phyloP scores from a whole-genome alignment of 495 filamentous ascomycete species.

The Neurospora intermedia region DNA sequence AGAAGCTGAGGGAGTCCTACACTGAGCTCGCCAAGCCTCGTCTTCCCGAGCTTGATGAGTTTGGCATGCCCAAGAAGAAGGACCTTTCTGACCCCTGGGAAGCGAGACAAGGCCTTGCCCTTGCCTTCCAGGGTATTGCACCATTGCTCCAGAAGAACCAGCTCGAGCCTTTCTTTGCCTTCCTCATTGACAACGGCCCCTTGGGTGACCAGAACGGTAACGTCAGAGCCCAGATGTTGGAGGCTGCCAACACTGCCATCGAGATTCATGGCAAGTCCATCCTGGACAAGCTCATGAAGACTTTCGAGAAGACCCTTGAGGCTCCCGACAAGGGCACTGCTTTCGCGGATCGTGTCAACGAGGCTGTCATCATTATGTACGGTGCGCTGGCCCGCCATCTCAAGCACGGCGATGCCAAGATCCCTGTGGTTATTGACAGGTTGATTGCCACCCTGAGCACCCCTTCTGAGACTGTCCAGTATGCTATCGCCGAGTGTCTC shows the following conservation, averaged over 20 bases:
- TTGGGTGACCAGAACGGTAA: slow-evolving; percentile 65
- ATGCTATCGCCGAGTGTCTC: slow-evolving; percentile 86
- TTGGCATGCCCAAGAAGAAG: slow-evolving; percentile 81
- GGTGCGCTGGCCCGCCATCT: slow-evolving; percentile 86
- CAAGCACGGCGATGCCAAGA: slow-evolving; percentile 66
- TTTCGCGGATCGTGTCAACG: slow-evolving; percentile 76
- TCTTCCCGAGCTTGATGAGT: slow-evolving; percentile 73
- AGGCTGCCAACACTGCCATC: slow-evolving; percentile 75
- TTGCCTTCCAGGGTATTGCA: slow-evolving; percentile 75
- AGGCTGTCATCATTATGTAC: slow-evolving; percentile 94
- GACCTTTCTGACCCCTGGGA: slow-evolving; percentile 86
- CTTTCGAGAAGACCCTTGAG: slow-evolving; percentile 76
- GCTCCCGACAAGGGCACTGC: slow-evolving; percentile 68
- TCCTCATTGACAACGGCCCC: slow-evolving; percentile 75
- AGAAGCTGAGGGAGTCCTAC: slow-evolving; percentile 57
- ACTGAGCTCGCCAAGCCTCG: slow-evolving; percentile 67
- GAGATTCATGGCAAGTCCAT: slow-evolving; percentile 63
- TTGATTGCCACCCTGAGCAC: slow-evolving; percentile 80
- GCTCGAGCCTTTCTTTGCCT: slow-evolving; percentile 67
- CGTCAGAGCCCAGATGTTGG: slow-evolving; percentile 86
- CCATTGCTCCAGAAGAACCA: slow-evolving; percentile 52
- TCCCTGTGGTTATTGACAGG: slow-evolving; percentile 74
- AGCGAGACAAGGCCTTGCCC: slow-evolving; percentile 71
- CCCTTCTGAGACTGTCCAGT: slow-evolving; percentile 94
- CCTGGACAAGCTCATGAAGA: slow-evolving; percentile 83